Base-by-base conservation (phyloP, 257 asterid species). In the Solanum infundibuliforme region DNA sequence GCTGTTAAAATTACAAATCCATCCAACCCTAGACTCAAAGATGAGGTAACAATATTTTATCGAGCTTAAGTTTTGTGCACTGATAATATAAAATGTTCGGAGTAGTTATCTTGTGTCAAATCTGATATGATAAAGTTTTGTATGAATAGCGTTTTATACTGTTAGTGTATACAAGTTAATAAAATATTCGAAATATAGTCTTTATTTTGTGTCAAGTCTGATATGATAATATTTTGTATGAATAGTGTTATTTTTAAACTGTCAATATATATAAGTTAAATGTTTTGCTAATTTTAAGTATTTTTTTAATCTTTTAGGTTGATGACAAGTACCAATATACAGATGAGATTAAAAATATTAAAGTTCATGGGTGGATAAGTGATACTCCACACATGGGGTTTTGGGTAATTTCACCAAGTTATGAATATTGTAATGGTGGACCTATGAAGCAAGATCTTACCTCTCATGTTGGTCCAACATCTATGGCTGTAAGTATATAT, bases 251-350 rank as follows among this genome's bases (percentile, higher is more conserved):
- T 41, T 10, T 41, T 43, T 43, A 1, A 3, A 12, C 6, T 13
- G 68, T 83, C 23, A 5, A 23, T 58, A 23, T 43, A 65, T 9
- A 73, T 27, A 21, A 14, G 4, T 23, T 21, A 14, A 12, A 43
- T 9, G 6, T 43, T 48, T 25, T 27, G 8, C 7, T n/a, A 23
- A 65, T 58, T 35, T 48, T 32, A 31, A 14, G 27, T 84, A 4
- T 1, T 2, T 83, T 27, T 36, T 16, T 18, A 36, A 36, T 35
- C 7, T 35, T 35, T 36, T 16, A 94, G 98, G 98, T 95, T 25
- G 95, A 94, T 43, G 98, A 95, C 91, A 95, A 95, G 89, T 95
- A 95, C 35, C 95, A 93, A 55, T 95, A 94, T 90, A 88, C 96
- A 20, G 77, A 55, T 27, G 95, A 94, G 5, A 90, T 90, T 89